Percentiles rank a stretch among this genome's conserved stretches.
These are phyloP conservation scores for Begonia masoniana DNA, from an alignment of 306 rosid species.

Conservation along the genomic window DNA sequence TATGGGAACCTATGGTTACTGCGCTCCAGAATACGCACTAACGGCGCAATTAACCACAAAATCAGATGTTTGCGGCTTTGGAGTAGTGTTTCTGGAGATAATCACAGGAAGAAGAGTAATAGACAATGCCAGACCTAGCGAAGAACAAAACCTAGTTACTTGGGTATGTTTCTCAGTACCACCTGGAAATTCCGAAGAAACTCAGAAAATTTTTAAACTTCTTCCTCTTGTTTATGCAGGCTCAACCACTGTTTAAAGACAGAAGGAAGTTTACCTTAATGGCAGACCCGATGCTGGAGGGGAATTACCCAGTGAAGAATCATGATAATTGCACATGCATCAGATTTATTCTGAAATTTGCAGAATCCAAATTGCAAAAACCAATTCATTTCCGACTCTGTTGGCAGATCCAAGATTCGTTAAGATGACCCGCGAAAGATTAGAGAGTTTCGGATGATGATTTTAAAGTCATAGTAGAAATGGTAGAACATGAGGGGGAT, in stretches of 20 bases:
- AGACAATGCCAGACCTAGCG: conserved; percentile 49
- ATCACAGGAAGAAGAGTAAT: conserved; percentile 81
- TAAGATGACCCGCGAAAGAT: too few relatives aligned
- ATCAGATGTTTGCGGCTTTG: conserved; percentile 83
- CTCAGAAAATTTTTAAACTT: neutral
- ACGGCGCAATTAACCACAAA: conserved; percentile 67
- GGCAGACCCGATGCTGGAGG: conserved; percentile 62
- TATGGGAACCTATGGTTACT: conserved; percentile 95
- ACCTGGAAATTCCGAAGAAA: neutral
- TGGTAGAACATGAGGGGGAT: neutral
- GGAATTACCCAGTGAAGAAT: conserved; percentile 47
- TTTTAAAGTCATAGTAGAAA: conserved; percentile 2
- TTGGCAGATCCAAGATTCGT: too few relatives aligned
- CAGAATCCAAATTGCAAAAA: too few relatives aligned
- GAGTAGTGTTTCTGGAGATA: conserved; percentile 77
- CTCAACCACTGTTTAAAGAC: conserved; percentile 69
- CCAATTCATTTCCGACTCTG: too few relatives aligned
- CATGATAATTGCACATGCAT: too few relatives aligned
- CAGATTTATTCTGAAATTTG: too few relatives aligned
- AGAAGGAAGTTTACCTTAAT: conserved; percentile 40
- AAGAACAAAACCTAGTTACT: conserved; percentile 54
- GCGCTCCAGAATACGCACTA: conserved; percentile 88
- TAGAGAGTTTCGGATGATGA: too few relatives aligned
- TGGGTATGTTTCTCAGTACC: conserved; percentile 45
- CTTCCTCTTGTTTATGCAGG: conserved; percentile 28